Evolutionary conservation across 805 yeast species (phyloP), one percentile per base, ranked within the genome.

Genomic region (Osmozyma mogii): DNA sequence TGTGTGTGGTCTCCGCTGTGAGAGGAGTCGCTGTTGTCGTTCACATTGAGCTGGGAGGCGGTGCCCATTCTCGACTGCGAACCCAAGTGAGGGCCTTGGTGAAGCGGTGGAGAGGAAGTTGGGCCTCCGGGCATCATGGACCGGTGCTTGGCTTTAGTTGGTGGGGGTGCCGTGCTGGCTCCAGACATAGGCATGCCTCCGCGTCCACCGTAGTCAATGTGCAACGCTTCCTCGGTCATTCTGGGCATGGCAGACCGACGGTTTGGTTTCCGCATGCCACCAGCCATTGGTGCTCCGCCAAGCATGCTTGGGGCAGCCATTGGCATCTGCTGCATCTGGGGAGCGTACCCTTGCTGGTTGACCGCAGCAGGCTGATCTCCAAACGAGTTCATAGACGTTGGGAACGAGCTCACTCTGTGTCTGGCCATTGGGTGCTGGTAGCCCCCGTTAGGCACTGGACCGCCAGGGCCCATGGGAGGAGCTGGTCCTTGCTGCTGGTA

Each of bases 181-280:
- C 32, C 22, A 6, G 61, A 54, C 54, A 55, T 56, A 2, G 68
- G 68, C 69, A 63, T 63, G 6, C 69, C 69, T 13, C 66, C 69
- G 40, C 68, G 49, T n/a, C 67, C 68, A 9, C 68, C 68, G 50
- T 59, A 51, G 43, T 62, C 69, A 12, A 61, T 31, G 34, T 44
- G 45, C n/a, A 54, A 57, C 13, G 47, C 46, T 47, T 56, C 49
- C 24, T 44, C 50, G n/a, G n/a, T n/a, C n/a, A n/a, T n/a, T n/a
- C n/a, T n/a, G 5, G 61, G 56, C 37, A 50, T 53, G 6, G 47
- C 56, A 1, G 66, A 58, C 17, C 66, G 50, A 25, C 68, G 56
- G 35, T 55, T 58, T 17, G 31, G 43, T 29, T 49, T 51, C 9
- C 9, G 10, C 10, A 8, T 18, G 8, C 9, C 8, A 10, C 21